Evolutionary conservation across 805 yeast genomes (phyloP).

Genomic region (Monosporozyma siamensis): DNA sequence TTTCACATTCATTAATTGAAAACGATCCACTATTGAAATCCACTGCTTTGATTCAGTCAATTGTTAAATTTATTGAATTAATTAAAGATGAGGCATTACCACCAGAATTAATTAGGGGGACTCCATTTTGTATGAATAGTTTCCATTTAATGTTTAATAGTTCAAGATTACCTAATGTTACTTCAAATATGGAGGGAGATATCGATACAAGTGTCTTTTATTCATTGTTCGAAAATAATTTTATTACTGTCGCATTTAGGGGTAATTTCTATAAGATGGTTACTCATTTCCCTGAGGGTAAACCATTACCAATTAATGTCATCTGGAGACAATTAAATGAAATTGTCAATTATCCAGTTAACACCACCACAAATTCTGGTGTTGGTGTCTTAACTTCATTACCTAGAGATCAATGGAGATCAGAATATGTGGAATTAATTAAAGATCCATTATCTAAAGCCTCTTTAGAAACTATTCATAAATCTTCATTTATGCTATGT

Average conservation of each 20-base stretch:
- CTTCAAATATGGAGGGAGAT: conserved; percentile 13
- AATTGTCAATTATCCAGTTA: conserved; percentile 31
- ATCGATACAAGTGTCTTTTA: conserved; percentile 54
- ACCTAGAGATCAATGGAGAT: conserved; percentile 76
- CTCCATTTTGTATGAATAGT: conserved; percentile 92
- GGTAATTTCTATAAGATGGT: conserved; percentile 73
- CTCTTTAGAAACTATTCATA: conserved; percentile 58
- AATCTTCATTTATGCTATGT: conserved; percentile 71
- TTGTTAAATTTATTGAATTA: conserved; percentile 54
- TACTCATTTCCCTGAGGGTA: conserved; percentile 38
- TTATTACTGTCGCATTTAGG: conserved; percentile 61
- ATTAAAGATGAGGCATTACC: conserved; percentile 66
- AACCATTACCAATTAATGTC: conserved; percentile 37
- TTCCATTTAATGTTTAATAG: conserved; percentile 87
- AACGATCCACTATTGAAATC: conserved; percentile 64
- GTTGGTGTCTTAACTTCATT: conserved; percentile 75
- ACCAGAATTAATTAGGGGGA: conserved; percentile 66
- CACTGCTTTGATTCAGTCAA: conserved; percentile 58
- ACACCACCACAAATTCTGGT: conserved; percentile 31
- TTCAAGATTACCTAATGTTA: conserved; percentile 59
- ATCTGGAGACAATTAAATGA: conserved; percentile 50
- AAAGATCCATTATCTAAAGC: conserved; percentile 52
- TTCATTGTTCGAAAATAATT: conserved; percentile 43
- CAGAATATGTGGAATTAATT: conserved; percentile 46
- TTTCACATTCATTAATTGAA: conserved; percentile 38